Conservation (phyloP, 352 stramenopile genomes). For the Achlya hypogyna region DNA sequence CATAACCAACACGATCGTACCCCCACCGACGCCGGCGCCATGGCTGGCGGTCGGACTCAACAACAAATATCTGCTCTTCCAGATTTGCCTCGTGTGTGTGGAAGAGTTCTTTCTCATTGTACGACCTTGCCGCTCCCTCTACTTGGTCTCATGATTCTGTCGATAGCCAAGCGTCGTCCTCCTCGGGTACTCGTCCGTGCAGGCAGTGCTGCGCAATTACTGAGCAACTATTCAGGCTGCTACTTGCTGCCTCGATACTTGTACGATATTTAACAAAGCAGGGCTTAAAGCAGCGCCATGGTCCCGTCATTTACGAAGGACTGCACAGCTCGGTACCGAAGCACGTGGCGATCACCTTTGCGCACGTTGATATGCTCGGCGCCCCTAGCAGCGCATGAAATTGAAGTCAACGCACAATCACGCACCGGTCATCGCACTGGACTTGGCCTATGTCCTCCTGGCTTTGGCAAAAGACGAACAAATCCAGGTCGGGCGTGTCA, state of each 20-base stretch:
- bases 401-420: background rate
- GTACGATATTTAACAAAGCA: slow-evolving; percentile 23
- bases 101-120: slow-evolving; percentile 66
- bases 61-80: slow-evolving; percentile 70
- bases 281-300: slow-evolving; percentile 35
- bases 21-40: slow-evolving; percentile 49
- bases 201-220: slow-evolving; percentile 62
- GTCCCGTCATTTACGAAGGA: slow-evolving; percentile 45
- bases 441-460: slow-evolving; percentile 41
- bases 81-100: slow-evolving; percentile 49
- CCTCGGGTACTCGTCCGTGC: slow-evolving; percentile 18
- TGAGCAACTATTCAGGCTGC: slow-evolving; percentile 39
- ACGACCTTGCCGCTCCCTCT: slow-evolving; percentile 20
- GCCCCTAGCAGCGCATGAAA: slow-evolving; percentile 22
- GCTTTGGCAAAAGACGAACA: slow-evolving; percentile 78
- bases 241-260: too few relatives aligned
- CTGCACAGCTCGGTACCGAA: slow-evolving; percentile 58
- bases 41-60: slow-evolving; percentile 43
- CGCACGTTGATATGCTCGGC: slow-evolving; percentile 52
- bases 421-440: slow-evolving; percentile 53
- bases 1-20: slow-evolving; percentile 55
- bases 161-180: slow-evolving; percentile 2
- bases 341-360: slow-evolving; percentile 50
- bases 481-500: slow-evolving; percentile 56
- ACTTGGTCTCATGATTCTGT: background rate